A percentile compares a stretch with the other conserved stretches of the same genome.
Evolutionary conservation across 192 early-diverging fungal genomes (phyloP).

Genomic region (Coemansia sp.): DNA sequence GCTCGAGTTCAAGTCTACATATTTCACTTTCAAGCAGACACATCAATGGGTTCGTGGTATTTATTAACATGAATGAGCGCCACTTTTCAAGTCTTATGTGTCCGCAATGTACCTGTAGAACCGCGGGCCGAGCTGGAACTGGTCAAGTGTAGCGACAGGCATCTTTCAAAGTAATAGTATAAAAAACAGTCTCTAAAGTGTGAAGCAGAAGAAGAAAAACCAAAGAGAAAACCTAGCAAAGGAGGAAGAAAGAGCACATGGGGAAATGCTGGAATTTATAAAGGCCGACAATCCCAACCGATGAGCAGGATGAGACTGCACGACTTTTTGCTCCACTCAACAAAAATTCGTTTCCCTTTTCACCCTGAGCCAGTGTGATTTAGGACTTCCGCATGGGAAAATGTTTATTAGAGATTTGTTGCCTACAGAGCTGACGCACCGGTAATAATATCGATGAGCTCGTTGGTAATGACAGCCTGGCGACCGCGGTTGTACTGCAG

Average conservation of each 20-base stretch:
- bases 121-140: constrained; percentile 42
- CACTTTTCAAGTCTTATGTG: neutral
- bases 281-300: neutral
- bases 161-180: neutral
- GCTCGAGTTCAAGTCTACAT: constrained; percentile 47
- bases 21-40: neutral
- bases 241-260: neutral
- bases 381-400: constrained; percentile 10
- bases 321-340: too few species aligned
- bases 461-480: constrained; percentile 98
- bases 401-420: neutral
- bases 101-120: constrained; percentile 40
- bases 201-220: neutral
- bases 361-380: neutral
- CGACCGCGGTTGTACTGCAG: constrained; percentile 96
- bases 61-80: constrained; percentile 4
- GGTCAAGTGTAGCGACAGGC: constrained; percentile 23
- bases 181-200: neutral
- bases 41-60: neutral
- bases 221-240: neutral
- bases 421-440: constrained; percentile 88
- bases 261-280: neutral
- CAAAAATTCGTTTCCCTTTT: neutral
- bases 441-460: constrained; percentile 96
- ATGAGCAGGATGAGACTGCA: too few species aligned